Conservation (phyloP, 2,329 filamentous ascomycete genomes). For the Claviceps sp. region DNA sequence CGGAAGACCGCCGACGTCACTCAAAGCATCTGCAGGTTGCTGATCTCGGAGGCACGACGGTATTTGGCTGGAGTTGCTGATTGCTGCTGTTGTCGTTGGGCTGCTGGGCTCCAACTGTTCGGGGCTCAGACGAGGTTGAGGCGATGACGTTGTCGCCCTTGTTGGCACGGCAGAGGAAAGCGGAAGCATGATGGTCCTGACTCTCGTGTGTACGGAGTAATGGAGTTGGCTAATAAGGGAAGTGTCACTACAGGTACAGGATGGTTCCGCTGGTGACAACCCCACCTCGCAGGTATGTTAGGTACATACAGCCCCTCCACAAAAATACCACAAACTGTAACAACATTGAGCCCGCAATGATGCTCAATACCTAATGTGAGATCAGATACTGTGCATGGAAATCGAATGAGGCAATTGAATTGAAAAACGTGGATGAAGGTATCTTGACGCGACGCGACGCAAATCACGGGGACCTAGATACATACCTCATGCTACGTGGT, state of each 20-base stretch:
- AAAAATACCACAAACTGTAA: too few species aligned
- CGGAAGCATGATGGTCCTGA: background rate
- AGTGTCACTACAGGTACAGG: background rate
- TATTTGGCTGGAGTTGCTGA: background rate
- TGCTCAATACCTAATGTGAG: too few species aligned
- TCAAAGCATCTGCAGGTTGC: background rate
- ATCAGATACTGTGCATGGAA: too few species aligned
- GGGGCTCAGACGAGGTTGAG: background rate
- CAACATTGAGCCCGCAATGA: too few species aligned
- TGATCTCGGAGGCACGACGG: background rate
- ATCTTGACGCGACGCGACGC: too few species aligned
- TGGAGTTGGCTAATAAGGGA: background rate
- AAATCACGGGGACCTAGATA: too few species aligned
- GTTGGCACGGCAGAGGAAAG: background rate
- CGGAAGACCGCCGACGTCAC: constrained; percentile 13
- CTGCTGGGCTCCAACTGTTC: background rate
- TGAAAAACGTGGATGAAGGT: too few species aligned
- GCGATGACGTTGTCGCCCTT: background rate
- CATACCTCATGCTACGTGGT: too few species aligned
- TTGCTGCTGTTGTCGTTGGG: background rate
- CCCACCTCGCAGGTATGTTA: too few species aligned
- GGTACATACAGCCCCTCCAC: too few species aligned
- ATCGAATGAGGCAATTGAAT: too few species aligned
- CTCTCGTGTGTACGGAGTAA: background rate
- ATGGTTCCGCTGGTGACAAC: background rate